Evolutionary conservation across 2,329 filamentous ascomycete genomes (phyloP).

Genomic region (Erysiphe pulchra): DNA sequence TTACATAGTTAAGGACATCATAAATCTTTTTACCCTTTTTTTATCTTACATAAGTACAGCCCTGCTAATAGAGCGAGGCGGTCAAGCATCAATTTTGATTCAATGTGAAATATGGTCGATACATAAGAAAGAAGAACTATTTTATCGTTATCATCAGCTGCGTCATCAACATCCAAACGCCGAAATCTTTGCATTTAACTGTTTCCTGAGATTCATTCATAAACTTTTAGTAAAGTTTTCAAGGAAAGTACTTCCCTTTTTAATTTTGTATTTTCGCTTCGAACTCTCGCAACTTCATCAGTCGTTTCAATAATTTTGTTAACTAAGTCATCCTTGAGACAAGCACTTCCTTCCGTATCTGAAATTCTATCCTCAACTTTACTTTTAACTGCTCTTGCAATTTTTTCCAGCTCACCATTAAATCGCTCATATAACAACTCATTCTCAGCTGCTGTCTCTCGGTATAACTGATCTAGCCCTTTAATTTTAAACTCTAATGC

Average conservation of each 20-base stretch:
- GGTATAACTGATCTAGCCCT: constrained; percentile 69
- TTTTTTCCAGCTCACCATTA: constrained; percentile 69
- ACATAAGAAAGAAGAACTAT: too few species aligned
- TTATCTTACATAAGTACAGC: too few species aligned
- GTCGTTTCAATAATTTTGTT: constrained; percentile 42
- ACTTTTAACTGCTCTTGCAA: constrained; percentile 47
- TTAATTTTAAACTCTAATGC: constrained; percentile 56
- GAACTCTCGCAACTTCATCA: constrained; percentile 52
- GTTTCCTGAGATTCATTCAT: constrained; percentile 16
- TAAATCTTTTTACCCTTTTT: too few species aligned
- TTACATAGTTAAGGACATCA: too few species aligned
- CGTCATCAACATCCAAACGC: neutral
- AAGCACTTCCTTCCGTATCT: neutral
- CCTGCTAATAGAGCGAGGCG: too few species aligned
- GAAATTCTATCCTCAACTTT: constrained; percentile 20
- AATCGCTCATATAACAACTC: constrained; percentile 80
- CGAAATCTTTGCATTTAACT: neutral
- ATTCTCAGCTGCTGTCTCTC: constrained; percentile 71
- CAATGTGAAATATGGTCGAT: too few species aligned
- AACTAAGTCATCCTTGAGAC: constrained; percentile 27
- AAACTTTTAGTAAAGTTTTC: constrained; percentile 25
- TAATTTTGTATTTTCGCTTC: constrained; percentile 65
- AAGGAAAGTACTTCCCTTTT: constrained; percentile 46
- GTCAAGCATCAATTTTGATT: too few species aligned
- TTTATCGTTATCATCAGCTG: too few species aligned